Evolutionary conservation across 2,329 filamentous ascomycete genomes (phyloP), one percentile per base, ranked within the genome.

Genomic region (Aspergillus sp.): DNA sequence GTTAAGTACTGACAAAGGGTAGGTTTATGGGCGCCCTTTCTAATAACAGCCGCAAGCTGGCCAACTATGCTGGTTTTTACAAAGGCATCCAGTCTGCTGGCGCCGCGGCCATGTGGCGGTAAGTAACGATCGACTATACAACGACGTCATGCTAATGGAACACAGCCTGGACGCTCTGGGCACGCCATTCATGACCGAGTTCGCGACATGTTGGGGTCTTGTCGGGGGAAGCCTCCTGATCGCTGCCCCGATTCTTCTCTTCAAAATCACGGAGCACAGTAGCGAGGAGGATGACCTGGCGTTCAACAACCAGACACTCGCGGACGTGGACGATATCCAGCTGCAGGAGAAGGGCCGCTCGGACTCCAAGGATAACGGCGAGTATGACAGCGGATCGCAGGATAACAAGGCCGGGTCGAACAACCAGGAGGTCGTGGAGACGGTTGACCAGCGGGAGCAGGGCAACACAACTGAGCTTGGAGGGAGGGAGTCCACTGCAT

Each of bases 21-120:
- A 82, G 79, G 80, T 88, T 82, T 67, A 94, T 96, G 82, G 89
- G 89, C 31, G 76, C 88, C 5, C 71, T 95, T 26, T 88, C 84
- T 54, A 96, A 96, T 74, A 93, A 89, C 42, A 78, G 83, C 39
- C 85, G 88, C 58, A 89, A 86, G 60, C 75, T 89, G 16, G 88
- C 89, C 64, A 94, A 95, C 68, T 82, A 89, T 52, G 82, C 86
- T 26, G 88, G 84, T 41, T 88, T 83, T 68, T 91, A 91, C 73
- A 91, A 91, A 66, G 80, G 80, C 31, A 82, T 93, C 43, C 86
- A 93, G 60, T 89, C 83, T n/a, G 84, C 83, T 12, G 86, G 85
- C 47, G 78, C 80, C 3, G 86, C 82, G 37, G 74, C 61, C 34
- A 64, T 61, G 39, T 67, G 58, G 64, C 57, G 48, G 57, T 62